Percentiles rank a stretch among this genome's conserved stretches.
Evolutionary conservation across 371 early-diverging fungal genomes (phyloP).

Genomic region (Mortierella sp.): DNA sequence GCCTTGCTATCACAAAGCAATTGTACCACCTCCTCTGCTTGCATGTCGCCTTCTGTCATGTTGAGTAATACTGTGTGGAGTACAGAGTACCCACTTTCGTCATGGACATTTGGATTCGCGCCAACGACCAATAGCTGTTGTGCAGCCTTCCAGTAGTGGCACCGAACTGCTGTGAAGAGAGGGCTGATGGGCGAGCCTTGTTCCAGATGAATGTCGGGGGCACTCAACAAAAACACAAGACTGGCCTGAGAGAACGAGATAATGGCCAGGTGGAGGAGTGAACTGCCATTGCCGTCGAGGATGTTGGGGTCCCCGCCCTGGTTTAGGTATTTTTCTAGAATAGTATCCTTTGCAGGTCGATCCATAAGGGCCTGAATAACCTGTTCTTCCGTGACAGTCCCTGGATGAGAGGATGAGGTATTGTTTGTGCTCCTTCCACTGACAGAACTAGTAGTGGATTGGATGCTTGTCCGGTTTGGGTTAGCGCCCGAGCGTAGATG

Average conservation of each 20-base stretch:
- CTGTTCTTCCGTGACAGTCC: constrained; percentile 36
- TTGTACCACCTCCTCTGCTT: constrained; percentile 51
- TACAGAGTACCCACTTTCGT: constrained; percentile 49
- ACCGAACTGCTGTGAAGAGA: constrained; percentile 50
- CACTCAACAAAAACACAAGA: constrained; percentile 42
- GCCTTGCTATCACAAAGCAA: constrained; percentile 46
- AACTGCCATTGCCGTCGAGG: constrained; percentile 44
- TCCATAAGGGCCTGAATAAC: constrained; percentile 40
- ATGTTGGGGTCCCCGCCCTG: constrained; percentile 50
- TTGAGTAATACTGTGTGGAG: constrained; percentile 39
- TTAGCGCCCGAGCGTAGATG: constrained; percentile 23
- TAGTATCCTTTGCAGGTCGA: constrained; percentile 41
- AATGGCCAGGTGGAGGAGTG: constrained; percentile 46
- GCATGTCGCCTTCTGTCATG: constrained; percentile 49
- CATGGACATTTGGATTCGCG: constrained; percentile 46
- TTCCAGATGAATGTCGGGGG: constrained; percentile 45
- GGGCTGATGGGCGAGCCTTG: constrained; percentile 50
- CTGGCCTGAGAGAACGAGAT: constrained; percentile 46
- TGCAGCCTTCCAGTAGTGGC: constrained; percentile 51
- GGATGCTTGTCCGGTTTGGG: constrained; percentile 43
- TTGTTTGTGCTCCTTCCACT: constrained; percentile 16
- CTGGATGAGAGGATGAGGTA: not conserved
- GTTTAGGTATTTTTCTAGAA: constrained; percentile 33
- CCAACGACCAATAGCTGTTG: constrained; percentile 46
- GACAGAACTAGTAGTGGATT: constrained; percentile 27